A percentile compares a stretch with the other conserved stretches of the same genome.
Conservation (phyloP, 2,329 filamentous ascomycete species). For the Ophiobolus disseminans region DNA sequence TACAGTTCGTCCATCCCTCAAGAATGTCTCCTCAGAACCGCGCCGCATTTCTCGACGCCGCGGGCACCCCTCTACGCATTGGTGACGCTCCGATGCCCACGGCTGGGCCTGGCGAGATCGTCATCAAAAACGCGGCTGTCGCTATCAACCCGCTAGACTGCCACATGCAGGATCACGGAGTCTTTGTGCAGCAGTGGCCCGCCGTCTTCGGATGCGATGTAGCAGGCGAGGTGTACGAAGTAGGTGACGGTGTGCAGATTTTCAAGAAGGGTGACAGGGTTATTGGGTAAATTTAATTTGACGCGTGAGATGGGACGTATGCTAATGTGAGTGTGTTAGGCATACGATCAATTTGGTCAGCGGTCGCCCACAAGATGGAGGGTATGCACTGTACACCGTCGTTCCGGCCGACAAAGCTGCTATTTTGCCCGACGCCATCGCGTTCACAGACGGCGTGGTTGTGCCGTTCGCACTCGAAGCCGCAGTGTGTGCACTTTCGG, state of each 20-base stretch:
- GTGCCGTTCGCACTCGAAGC: conserved; percentile 53
- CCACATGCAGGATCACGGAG: conserved; percentile 32
- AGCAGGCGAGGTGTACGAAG: conserved; percentile 52
- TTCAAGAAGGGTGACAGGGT: conserved; percentile 54
- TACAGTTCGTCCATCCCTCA: not conserved
- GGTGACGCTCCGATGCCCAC: conserved; percentile 27
- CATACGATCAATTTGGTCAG: conserved; percentile 30
- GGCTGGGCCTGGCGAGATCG: conserved; percentile 28
- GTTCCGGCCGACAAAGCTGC: conserved; percentile 46
- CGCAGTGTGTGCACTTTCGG: conserved; percentile 50
- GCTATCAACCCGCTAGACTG: conserved; percentile 38
- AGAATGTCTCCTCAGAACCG: conserved; percentile 19
- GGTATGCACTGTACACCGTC: conserved; percentile 39
- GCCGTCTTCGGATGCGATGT: conserved; percentile 49
- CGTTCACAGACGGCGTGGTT: conserved; percentile 50
- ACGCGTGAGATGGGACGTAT: not conserved
- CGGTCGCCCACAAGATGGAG: conserved; percentile 28
- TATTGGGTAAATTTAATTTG: conserved; percentile 35
- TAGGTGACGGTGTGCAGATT: conserved; percentile 50
- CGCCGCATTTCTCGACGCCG: conserved; percentile 31
- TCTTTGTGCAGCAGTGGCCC: conserved; percentile 43
- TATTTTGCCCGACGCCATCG: conserved; percentile 51
- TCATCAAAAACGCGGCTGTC: conserved; percentile 36
- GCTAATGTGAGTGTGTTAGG: conserved; percentile 10
- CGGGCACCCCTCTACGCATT: conserved; percentile 25